Evolutionary conservation across 768 basidiomycete species (phyloP), one percentile per base, ranked within the genome.

Genomic region (Sporobolomyces phaffii): DNA sequence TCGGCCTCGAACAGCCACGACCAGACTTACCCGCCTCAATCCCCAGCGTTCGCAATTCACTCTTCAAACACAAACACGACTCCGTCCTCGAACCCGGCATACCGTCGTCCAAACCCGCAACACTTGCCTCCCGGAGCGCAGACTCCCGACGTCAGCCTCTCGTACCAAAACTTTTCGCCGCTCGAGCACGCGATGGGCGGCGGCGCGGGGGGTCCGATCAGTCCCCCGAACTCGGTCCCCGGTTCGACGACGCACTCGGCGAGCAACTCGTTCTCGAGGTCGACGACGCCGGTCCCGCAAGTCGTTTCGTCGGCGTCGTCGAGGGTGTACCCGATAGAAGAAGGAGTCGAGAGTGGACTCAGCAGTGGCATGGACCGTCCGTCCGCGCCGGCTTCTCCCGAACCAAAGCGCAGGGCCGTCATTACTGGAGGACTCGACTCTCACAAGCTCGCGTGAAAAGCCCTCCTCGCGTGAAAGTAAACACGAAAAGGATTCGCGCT

Each of bases 71-170:
- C 26, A 8, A 47, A 33, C 43, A n/a, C 51, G 5, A 47, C 53
- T 6, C 13, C 14, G 24, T 7, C 57, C 2, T 24, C 64, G 22
- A 56, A 49, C 45, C 53, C 62, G 11, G 38, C 47, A 11, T 57
- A 50, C 62, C 54, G 60, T n/a, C 60, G 65, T 5, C 53, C 60
- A 33, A 50, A 57, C 43, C 60, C 65, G 29, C 54, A 57, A 49
- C 29, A 17, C 26, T 2, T 57, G 14, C 60, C 60, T 6, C 41
- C 57, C 1, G 66, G 66, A n/a, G 61, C 66, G 6, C 56, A 62
- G 33, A 68, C 66, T 6, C 66, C 66, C 41, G 66, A 68, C 26
- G 49, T 58, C 57, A 40, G 15, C 20, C 29, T 63, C 18, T 34
- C 56, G 14, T 45, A 22, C 11, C 43, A 44, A 38, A 24, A n/a